Percentiles rank a stretch among this genome's conserved stretches.
These are phyloP conservation scores for Guadua angustifolia DNA, from an alignment of 176 grass and related monocot genomes.

Conservation along the genomic window DNA sequence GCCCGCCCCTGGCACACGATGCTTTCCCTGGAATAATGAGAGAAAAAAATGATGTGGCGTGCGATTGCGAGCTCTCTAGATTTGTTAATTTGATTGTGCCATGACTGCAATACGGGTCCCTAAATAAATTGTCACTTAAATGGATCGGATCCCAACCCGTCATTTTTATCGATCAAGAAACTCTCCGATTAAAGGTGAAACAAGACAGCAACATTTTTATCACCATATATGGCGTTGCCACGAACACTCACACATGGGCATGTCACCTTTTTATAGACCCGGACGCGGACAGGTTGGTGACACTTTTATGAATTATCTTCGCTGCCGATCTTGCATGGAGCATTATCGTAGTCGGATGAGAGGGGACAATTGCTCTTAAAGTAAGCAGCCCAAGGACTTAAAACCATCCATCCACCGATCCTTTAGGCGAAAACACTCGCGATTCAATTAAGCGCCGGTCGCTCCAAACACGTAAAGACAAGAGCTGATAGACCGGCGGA, in stretches of 20 bases:
- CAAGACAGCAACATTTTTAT: background rate
- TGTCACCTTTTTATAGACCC: background rate
- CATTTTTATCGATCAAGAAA: background rate
- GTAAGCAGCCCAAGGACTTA: background rate
- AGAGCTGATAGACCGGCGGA: background rate
- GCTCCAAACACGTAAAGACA: conserved; percentile 19
- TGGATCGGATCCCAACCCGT: background rate
- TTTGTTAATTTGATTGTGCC: background rate
- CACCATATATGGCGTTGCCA: background rate
- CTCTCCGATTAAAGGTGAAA: background rate
- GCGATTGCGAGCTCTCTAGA: background rate
- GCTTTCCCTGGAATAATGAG: background rate
- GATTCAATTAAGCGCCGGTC: background rate
- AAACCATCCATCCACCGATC: background rate
- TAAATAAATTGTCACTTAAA: background rate
- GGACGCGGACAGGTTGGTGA: background rate
- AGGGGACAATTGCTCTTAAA: conserved; percentile 35
- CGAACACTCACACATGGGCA: conserved; percentile 44
- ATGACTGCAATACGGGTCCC: background rate
- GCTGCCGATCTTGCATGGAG: background rate
- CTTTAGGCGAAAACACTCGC: background rate
- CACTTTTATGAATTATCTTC: background rate
- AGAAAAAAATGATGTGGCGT: background rate
- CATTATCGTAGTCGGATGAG: background rate
- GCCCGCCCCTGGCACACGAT: too few relatives aligned